A percentile compares a stretch with the other conserved stretches of the same genome.
Conservation (phyloP, 257 asterid species). For the Rubia yunnanensis region DNA sequence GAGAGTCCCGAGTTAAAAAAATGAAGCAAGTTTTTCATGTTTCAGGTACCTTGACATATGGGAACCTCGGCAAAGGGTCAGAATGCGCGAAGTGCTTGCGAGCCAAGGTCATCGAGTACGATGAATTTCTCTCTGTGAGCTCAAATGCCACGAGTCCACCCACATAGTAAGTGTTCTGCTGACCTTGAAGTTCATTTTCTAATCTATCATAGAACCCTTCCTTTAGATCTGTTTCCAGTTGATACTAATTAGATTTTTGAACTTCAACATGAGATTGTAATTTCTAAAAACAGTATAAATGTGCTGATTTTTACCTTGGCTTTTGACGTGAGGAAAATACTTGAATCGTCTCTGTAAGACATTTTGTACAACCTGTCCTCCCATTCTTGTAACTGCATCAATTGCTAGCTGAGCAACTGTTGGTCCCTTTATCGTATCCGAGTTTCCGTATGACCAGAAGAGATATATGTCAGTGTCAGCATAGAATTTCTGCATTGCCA, state of each 20-base stretch:
- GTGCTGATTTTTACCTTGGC: conserved; percentile 40
- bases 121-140: conserved; percentile 79
- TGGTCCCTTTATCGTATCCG: conserved; percentile 35
- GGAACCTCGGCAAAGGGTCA: conserved; percentile 45
- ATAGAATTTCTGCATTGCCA: conserved; percentile 70
- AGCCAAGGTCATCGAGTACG: conserved; percentile 56
- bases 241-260: not conserved
- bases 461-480: conserved; percentile 50
- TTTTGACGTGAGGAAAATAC: conserved; percentile 66
- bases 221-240: conserved; percentile 42
- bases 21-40: conserved; percentile 4
- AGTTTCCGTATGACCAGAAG: conserved; percentile 85
- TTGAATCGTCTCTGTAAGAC: conserved; percentile 59
- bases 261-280: not conserved
- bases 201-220: conserved; percentile 57
- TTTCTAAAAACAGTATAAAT: not conserved
- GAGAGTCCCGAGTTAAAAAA: not conserved
- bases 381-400: conserved; percentile 64
- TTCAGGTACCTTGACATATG: conserved; percentile 62
- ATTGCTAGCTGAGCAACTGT: conserved; percentile 44
- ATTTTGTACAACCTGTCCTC: conserved; percentile 42
- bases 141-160: conserved; percentile 90
- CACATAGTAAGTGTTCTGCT: conserved; percentile 60
- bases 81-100: conserved; percentile 48
- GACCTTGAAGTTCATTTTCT: conserved; percentile 63